phyloP scores from a whole-genome alignment of 352 stramenopile genomes.

The Globisporangium acanthophoron region DNA sequence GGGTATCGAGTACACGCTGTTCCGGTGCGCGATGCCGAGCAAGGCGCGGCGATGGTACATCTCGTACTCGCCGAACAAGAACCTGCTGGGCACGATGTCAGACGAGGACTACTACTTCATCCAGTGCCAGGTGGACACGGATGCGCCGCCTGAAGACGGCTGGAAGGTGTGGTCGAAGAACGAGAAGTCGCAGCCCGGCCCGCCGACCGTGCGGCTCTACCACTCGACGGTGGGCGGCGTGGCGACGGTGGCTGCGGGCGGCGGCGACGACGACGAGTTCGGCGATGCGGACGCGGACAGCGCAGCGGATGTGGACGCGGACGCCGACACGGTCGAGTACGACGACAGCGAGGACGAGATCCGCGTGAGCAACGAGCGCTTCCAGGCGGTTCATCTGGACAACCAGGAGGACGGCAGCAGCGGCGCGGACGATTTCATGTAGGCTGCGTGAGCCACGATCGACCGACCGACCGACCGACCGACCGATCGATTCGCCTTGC shows the following conservation, averaged over 20 bases:
- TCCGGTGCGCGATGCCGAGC: constrained; percentile 97
- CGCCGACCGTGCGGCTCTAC: constrained; percentile 63
- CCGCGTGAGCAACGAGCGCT: constrained; percentile 86
- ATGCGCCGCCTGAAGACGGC: constrained; percentile 63
- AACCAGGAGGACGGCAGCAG: constrained; percentile 73
- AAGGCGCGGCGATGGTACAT: constrained; percentile 98
- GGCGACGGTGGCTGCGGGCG: constrained; percentile 3
- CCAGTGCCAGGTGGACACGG: constrained; percentile 73
- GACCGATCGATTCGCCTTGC: too few relatives aligned
- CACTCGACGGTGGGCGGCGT: constrained; percentile 49
- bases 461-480: too few relatives aligned
- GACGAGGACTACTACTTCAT: constrained; percentile 89
- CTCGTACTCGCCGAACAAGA: constrained; percentile 91
- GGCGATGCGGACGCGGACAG: constrained; percentile 43
- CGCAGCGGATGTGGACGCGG: constrained; percentile 60
- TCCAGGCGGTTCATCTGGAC: constrained; percentile 84
- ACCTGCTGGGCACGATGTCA: constrained; percentile 73
- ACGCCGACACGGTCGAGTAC: constrained; percentile 85
- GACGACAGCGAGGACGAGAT: constrained; percentile 89
- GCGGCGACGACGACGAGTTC: constrained; percentile 1
- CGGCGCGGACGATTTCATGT: constrained; percentile 79
- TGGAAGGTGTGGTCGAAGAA: constrained; percentile 89
- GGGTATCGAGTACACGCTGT: constrained; percentile 90
- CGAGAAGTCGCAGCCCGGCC: constrained; percentile 53
- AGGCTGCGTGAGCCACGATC: not conserved